phyloP scores from a whole-genome alignment of 805 yeast species.

The Wickerhamomyces chaumierensis region DNA sequence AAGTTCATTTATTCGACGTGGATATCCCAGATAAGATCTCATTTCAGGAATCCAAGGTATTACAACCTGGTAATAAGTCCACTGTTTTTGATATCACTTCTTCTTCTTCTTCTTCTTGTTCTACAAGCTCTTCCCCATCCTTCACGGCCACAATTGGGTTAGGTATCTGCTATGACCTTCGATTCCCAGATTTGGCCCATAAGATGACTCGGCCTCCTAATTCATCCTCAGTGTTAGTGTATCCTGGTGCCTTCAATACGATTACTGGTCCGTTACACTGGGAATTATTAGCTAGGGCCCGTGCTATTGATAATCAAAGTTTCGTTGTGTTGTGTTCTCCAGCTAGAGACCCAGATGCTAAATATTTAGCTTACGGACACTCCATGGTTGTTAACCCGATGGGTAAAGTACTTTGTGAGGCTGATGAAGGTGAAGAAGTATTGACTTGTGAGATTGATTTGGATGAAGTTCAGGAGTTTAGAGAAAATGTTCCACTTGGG shows the following conservation, averaged over 20 bases:
- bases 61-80: constrained; percentile 62
- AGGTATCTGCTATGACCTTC: constrained; percentile 75
- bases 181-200: constrained; percentile 76
- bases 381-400: constrained; percentile 84
- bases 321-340: constrained; percentile 88
- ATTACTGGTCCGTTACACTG: constrained; percentile 90
- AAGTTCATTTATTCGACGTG: constrained; percentile 84
- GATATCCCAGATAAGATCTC: constrained; percentile 57
- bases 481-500: constrained; percentile 70
- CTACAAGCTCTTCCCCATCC: constrained; percentile 40
- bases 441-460: constrained; percentile 50
- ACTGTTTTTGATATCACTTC: too few species aligned
- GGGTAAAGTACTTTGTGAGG: constrained; percentile 65
- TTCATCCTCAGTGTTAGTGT: constrained; percentile 73
- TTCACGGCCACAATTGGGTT: constrained; percentile 47
- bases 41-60: constrained; percentile 62
- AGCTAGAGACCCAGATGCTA: constrained; percentile 43
- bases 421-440: constrained; percentile 30
- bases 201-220: constrained; percentile 43
- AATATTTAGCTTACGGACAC: constrained; percentile 52
- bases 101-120: too few species aligned
- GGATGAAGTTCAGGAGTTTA: constrained; percentile 32
- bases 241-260: constrained; percentile 88
- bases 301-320: constrained; percentile 84
- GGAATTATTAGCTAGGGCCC: constrained; percentile 64